phyloP scores from a whole-genome alignment of 1,284 basidiomycete genomes.

The Rhodofomes roseus region DNA sequence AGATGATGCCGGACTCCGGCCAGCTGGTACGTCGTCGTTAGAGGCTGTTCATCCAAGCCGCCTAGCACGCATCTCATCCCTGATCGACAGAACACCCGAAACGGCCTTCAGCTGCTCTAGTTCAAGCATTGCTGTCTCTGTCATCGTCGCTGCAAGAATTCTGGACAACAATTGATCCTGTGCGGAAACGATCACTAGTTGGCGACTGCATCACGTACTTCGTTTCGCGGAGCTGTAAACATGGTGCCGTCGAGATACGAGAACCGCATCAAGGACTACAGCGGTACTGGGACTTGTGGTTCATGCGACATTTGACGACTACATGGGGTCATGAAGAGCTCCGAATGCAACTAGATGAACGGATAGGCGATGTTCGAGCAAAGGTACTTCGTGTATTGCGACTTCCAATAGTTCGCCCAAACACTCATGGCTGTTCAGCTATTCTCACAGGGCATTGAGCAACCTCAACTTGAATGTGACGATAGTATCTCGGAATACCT shows the following conservation, averaged over 20 bases:
- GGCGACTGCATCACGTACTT: conserved; percentile 41
- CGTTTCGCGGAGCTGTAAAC: conserved; percentile 22
- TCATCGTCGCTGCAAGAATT: conserved; percentile 52
- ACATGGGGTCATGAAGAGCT: conserved; percentile 9
- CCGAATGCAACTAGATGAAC: conserved; percentile 7
- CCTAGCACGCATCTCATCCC: neutral
- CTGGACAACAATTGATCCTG: conserved; percentile 38
- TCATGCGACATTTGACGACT: conserved; percentile 33
- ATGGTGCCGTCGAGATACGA: conserved; percentile 24
- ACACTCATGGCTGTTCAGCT: neutral
- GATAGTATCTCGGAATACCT: conserved; percentile 20
- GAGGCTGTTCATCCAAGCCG: neutral
- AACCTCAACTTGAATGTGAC: conserved; percentile 9
- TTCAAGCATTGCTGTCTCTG: conserved; percentile 52
- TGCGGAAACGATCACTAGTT: conserved; percentile 31
- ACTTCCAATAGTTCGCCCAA: neutral
- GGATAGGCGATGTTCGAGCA: neutral
- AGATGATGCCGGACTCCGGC: neutral
- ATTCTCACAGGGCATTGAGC: neutral
- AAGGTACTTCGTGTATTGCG: conserved; percentile 5
- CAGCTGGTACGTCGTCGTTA: conserved; percentile 6
- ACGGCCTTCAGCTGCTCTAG: conserved; percentile 50
- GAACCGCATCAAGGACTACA: conserved; percentile 9
- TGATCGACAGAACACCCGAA: conserved; percentile 14
- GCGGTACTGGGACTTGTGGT: conserved; percentile 41